These are phyloP conservation scores for Pseudoperonospora humuli DNA, from an alignment of 352 stramenopile genomes.

Conservation along the genomic window DNA sequence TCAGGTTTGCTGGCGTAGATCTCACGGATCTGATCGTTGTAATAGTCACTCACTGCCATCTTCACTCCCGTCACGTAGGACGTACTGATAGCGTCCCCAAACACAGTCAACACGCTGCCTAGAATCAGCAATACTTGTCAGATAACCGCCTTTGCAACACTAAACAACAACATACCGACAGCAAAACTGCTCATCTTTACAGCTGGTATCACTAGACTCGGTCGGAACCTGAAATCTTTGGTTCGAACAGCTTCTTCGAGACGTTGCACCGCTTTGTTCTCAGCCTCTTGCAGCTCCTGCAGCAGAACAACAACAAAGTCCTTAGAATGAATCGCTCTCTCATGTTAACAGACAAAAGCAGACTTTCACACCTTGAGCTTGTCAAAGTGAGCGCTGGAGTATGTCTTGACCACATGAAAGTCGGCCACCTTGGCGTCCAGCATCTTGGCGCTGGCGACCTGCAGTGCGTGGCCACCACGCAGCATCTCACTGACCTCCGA, in stretches of 20 bases:
- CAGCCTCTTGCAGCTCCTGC: constrained; percentile 40
- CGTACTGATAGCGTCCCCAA: constrained; percentile 52
- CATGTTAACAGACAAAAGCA: not conserved
- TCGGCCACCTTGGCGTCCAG: constrained; percentile 38
- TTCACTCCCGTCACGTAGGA: constrained; percentile 73
- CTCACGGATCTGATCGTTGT: constrained; percentile 85
- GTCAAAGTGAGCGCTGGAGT: constrained; percentile 27
- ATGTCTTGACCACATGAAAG: constrained; percentile 27
- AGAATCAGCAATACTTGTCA: not conserved
- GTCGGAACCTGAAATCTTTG: constrained; percentile 54
- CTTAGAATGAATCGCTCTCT: too few relatives aligned
- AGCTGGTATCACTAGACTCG: constrained; percentile 50
- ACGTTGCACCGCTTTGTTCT: constrained; percentile 42
- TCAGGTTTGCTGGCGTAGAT: constrained; percentile 63
- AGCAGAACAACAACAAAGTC: too few relatives aligned
- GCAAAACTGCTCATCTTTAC: constrained; percentile 42
- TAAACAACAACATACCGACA: constrained; percentile 29
- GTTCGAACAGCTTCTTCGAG: constrained; percentile 35
- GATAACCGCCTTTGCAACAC: not conserved
- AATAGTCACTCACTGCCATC: constrained; percentile 75
- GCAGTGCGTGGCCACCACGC: constrained; percentile 54
- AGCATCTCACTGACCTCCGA: constrained; percentile 58
- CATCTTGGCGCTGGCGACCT: constrained; percentile 43
- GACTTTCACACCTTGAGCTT: constrained; percentile 36
- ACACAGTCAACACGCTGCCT: constrained; percentile 38